phyloP scores from a whole-genome alignment of 768 basidiomycete genomes.

The Clitopilus passeckerianus region DNA sequence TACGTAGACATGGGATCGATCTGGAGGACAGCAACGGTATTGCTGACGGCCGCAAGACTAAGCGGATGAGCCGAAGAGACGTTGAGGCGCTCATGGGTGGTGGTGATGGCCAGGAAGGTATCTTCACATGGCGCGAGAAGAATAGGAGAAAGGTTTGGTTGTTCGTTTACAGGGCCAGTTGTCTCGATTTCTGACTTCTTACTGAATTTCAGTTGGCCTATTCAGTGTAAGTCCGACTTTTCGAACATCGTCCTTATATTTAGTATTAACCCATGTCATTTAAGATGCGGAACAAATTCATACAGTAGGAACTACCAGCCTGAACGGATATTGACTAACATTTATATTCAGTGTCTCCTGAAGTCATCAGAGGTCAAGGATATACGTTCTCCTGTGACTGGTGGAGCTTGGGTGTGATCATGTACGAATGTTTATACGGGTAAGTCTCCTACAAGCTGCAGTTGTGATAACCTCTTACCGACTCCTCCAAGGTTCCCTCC shows the following conservation, averaged over 20 bases:
- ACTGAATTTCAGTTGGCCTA: conserved; percentile 61
- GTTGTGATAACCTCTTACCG: conserved; percentile 4
- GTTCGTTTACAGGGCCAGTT: conserved; percentile 5
- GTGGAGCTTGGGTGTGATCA: conserved; percentile 98
- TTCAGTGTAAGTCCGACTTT: conserved; percentile 60
- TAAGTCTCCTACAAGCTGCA: conserved; percentile 29
- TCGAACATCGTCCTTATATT: neutral
- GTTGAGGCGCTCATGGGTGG: conserved; percentile 82
- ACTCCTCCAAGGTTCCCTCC: conserved; percentile 72
- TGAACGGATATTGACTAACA: neutral
- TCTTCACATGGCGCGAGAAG: conserved; percentile 96
- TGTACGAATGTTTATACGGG: conserved; percentile 95
- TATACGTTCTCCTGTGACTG: conserved; percentile 96
- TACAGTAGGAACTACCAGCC: conserved; percentile 54
- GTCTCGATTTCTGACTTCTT: neutral
- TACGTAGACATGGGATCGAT: conserved; percentile 93
- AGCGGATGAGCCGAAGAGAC: conserved; percentile 75
- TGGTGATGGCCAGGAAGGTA: conserved; percentile 72
- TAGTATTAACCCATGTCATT: conserved; percentile 7
- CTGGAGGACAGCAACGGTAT: conserved; percentile 72
- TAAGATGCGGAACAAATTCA: conserved; percentile 79
- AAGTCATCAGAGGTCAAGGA: conserved; percentile 86
- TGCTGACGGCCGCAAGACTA: conserved; percentile 68
- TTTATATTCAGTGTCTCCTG: conserved; percentile 68
- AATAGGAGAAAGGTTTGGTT: conserved; percentile 76